Percentiles rank a stretch among this genome's conserved stretches.
Evolutionary conservation across 2,329 filamentous ascomycete species (phyloP).

Genomic region (Mollisia scopiformis): DNA sequence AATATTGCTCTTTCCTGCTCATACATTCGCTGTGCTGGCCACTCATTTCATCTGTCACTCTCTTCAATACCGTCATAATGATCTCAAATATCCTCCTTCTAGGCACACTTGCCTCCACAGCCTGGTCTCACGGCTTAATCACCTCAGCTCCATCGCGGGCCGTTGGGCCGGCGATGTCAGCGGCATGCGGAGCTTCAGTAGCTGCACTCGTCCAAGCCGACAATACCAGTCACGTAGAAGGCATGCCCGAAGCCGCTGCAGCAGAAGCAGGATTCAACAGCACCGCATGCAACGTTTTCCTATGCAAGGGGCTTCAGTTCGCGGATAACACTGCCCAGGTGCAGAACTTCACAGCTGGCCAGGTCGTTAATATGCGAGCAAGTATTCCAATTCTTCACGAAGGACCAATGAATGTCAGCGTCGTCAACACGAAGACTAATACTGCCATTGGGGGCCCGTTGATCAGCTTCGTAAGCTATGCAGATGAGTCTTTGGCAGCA

Average conservation of each 20-base stretch:
- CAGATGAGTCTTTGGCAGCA: constrained; percentile 44
- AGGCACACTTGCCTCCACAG: constrained; percentile 27
- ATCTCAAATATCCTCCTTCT: constrained; percentile 2
- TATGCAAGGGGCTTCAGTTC: constrained; percentile 51
- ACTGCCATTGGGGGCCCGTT: constrained; percentile 50
- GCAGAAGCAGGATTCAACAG: constrained; percentile 31
- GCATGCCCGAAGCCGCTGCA: constrained; percentile 39
- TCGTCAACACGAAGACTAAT: constrained; percentile 52
- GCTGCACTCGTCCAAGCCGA: constrained; percentile 34
- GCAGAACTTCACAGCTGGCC: constrained; percentile 46
- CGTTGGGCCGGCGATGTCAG: constrained; percentile 45
- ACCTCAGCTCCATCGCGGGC: constrained; percentile 43
- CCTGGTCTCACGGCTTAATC: constrained; percentile 49
- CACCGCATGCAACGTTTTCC: constrained; percentile 43
- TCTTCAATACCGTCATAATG: constrained; percentile 1
- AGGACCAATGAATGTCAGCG: constrained; percentile 56
- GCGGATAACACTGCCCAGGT: constrained; percentile 46
- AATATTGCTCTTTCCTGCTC: constrained; percentile 1
- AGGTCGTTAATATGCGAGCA: constrained; percentile 46
- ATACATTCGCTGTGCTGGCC: constrained; percentile 21
- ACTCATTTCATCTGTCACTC: constrained; percentile 17
- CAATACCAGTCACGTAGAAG: constrained; percentile 35
- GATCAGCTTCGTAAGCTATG: constrained; percentile 53
- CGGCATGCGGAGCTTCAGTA: constrained; percentile 47
- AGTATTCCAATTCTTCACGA: constrained; percentile 51